phyloP scores from a whole-genome alignment of 2,329 filamentous ascomycete species.

The Exophiala phaeomuriformis region DNA sequence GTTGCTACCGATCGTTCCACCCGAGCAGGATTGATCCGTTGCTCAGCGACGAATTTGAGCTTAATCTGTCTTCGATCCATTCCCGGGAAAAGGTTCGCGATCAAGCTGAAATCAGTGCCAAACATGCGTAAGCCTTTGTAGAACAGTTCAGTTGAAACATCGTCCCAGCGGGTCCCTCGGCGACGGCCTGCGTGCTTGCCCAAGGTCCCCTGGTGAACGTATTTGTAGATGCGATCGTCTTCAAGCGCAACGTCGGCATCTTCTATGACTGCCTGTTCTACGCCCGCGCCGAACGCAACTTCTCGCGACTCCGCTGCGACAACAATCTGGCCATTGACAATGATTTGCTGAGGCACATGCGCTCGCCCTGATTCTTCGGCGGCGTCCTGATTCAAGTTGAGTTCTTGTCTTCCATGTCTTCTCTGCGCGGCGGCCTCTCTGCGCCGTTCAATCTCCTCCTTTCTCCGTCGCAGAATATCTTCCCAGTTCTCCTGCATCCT shows the following conservation, averaged over 20 bases:
- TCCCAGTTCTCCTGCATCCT: slow-evolving; percentile 53
- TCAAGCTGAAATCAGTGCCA: slow-evolving; percentile 55
- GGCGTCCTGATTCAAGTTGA: slow-evolving; percentile 10
- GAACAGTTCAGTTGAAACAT: slow-evolving; percentile 53
- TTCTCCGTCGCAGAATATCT: slow-evolving; percentile 43
- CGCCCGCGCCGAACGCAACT: slow-evolving; percentile 51
- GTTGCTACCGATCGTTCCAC: slow-evolving; percentile 48
- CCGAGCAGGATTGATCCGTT: slow-evolving; percentile 47
- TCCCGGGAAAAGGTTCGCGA: slow-evolving; percentile 56
- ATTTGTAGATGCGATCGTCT: slow-evolving; percentile 39
- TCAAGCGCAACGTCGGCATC: slow-evolving; percentile 40
- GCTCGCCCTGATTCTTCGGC: slow-evolving; percentile 1
- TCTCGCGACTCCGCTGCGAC: slow-evolving; percentile 46
- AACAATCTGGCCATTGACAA: slow-evolving; percentile 53
- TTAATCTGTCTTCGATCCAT: slow-evolving; percentile 57
- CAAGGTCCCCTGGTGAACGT: slow-evolving; percentile 42
- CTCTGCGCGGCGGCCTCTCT: slow-evolving; percentile 28
- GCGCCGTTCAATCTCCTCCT: slow-evolving; percentile 32
- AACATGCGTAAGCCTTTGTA: slow-evolving; percentile 57
- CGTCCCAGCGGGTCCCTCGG: slow-evolving; percentile 49
- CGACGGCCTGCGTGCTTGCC: slow-evolving; percentile 43
- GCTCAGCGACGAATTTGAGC: slow-evolving; percentile 56
- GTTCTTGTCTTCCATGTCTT: slow-evolving; percentile 16
- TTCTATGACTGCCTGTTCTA: slow-evolving; percentile 39
- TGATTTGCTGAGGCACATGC: slow-evolving; percentile 43